A percentile compares a stretch with the other conserved stretches of the same genome.
Conservation (phyloP, 305 asterid species). For the Fraxinus sp. region DNA sequence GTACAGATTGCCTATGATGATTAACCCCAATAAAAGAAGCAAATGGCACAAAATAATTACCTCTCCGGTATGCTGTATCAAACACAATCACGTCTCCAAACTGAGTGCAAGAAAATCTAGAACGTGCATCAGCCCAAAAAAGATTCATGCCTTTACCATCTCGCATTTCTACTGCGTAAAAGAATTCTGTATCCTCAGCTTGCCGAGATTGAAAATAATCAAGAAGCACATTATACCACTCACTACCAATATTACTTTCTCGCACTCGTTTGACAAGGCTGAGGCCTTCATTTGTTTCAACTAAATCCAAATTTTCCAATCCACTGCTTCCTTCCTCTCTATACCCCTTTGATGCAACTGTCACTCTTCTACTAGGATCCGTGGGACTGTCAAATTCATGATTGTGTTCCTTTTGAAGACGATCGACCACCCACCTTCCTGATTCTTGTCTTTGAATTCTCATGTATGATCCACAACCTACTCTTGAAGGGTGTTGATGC, state of each 20-base stretch:
- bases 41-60: conserved; percentile 60
- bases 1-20: conserved; percentile 88
- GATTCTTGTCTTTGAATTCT: conserved; percentile 89
- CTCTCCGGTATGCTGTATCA: conserved; percentile 72
- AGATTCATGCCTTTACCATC: conserved; percentile 69
- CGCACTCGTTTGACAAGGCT: conserved; percentile 64
- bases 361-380: conserved; percentile 49
- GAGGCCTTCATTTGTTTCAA: conserved; percentile 76
- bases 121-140: conserved; percentile 87
- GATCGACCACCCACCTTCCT: conserved; percentile 86
- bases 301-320: conserved; percentile 81
- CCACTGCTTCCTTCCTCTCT: conserved; percentile 67
- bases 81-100: conserved; percentile 86
- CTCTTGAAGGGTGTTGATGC: conserved; percentile 94
- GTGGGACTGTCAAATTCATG: conserved; percentile 53
- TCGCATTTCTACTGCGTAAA: conserved; percentile 70
- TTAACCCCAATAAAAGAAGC: conserved; percentile 87
- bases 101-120: conserved; percentile 80
- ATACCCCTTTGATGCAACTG: conserved; percentile 54
- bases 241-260: conserved; percentile 52
- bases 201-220: conserved; percentile 86
- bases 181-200: conserved; percentile 85
- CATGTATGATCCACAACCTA: conserved; percentile 94
- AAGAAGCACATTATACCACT: conserved; percentile 70
- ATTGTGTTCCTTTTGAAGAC: conserved; percentile 75